These are phyloP conservation scores for Daldinia sp. DNA, from an alignment of 2,329 filamentous ascomycete genomes.

Conservation along the genomic window DNA sequence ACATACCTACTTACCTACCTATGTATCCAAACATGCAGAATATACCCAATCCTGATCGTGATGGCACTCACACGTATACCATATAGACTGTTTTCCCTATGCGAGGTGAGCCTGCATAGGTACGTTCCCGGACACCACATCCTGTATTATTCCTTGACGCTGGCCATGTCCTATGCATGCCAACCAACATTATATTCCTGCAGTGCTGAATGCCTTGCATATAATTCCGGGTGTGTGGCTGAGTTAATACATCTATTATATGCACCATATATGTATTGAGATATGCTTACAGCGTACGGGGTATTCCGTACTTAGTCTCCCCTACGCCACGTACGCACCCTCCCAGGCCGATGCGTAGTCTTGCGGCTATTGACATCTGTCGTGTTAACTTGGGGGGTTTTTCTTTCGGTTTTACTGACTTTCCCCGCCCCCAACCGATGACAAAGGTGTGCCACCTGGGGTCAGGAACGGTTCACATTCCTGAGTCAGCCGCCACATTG, in stretches of 20 bases:
- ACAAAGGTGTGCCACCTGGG: background rate
- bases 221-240: constrained; percentile 13
- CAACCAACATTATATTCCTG: constrained; percentile 4
- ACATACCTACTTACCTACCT: no score
- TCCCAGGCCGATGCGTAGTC: constrained; percentile 16
- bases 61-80: background rate
- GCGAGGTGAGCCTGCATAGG: background rate
- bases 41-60: background rate
- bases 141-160: background rate
- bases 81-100: constrained; percentile 6
- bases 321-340: background rate
- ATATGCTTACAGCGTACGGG: background rate
- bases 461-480: constrained; percentile 6
- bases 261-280: no score
- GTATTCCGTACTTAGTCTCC: background rate
- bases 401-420: no score
- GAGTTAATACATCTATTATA: background rate
- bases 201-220: constrained; percentile 22
- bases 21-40: background rate
- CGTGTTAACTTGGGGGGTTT: background rate
- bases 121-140: constrained; percentile 8
- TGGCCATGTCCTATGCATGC: background rate
- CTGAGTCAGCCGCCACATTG: constrained; percentile 14
- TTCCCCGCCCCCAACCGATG: background rate
- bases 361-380: constrained; percentile 14